These are phyloP conservation scores for Parietaria judaica DNA, from an alignment of 306 rosid species.

Conservation along the genomic window DNA sequence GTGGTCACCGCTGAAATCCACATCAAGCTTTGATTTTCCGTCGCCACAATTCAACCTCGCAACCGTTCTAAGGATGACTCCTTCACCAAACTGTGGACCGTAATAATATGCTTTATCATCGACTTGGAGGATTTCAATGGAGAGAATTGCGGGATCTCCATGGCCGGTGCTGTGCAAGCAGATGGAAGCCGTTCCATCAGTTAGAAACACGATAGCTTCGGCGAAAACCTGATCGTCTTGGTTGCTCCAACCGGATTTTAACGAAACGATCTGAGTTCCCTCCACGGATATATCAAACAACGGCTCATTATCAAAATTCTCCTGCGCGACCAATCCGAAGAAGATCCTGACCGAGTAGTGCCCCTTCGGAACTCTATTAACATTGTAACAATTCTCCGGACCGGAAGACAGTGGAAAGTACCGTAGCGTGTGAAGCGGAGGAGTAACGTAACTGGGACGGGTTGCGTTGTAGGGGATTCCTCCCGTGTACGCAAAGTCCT, in stretches of 20 bases:
- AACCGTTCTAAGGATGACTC: constrained; percentile 61
- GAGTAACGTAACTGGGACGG: constrained; percentile 48
- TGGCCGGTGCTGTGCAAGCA: constrained; percentile 98
- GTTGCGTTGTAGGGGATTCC: constrained; percentile 79
- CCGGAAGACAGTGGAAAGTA: constrained; percentile 77
- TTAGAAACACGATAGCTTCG: constrained; percentile 60
- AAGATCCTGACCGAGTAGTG: constrained; percentile 76
- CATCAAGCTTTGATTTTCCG: constrained; percentile 65
- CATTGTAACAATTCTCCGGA: constrained; percentile 78
- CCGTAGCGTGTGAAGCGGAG: constrained; percentile 71
- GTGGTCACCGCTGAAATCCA: constrained; percentile 47
- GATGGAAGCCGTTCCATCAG: constrained; percentile 57
- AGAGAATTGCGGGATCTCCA: constrained; percentile 95
- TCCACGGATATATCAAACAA: constrained; percentile 79
- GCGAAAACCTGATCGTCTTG: constrained; percentile 69
- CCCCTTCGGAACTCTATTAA: constrained; percentile 66
- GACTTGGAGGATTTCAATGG: constrained; percentile 88
- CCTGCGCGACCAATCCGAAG: constrained; percentile 52
- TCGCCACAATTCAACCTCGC: constrained; percentile 72
- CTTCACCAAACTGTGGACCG: constrained; percentile 47
- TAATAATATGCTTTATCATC: constrained; percentile 56
- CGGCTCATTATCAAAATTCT: constrained; percentile 56
- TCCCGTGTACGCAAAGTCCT: constrained; percentile 91
- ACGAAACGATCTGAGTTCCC: constrained; percentile 70
- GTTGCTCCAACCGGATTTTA: constrained; percentile 82